Conservation (phyloP, 2,329 filamentous ascomycete species). For the Paraconiothyrium sp. region DNA sequence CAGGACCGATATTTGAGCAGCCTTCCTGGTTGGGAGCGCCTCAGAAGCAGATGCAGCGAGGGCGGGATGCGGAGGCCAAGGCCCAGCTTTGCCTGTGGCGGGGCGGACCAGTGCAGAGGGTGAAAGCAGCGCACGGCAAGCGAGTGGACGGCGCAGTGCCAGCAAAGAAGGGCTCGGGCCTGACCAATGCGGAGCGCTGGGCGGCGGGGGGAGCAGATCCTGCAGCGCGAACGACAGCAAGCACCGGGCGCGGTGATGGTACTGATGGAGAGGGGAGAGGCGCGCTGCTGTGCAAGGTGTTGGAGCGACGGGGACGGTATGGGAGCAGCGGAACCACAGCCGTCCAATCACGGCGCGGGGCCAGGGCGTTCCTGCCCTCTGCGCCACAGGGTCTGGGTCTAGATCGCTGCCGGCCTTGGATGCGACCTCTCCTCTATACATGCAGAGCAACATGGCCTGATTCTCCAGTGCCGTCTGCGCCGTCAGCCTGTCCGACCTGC, state of each 20-base stretch:
- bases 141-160: constrained; percentile 5
- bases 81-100: constrained; percentile 1
- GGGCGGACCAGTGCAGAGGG: constrained; percentile 18
- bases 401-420: background rate
- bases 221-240: constrained; percentile 2
- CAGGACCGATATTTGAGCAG: background rate
- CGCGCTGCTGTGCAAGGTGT: constrained; percentile 2
- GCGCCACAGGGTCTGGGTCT: constrained; percentile 18
- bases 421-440: background rate
- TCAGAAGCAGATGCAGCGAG: constrained; percentile 1
- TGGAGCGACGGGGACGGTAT: constrained; percentile 1
- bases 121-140: constrained; percentile 13
- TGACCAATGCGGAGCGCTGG: background rate
- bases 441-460: constrained; percentile 17
- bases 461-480: constrained; percentile 3
- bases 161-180: background rate
- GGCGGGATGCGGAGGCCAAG: constrained; percentile 18
- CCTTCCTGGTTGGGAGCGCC: background rate
- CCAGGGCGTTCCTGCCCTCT: constrained; percentile 1
- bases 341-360: constrained; percentile 14
- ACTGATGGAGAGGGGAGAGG: background rate
- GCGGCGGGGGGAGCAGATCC: background rate
- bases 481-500: constrained; percentile 13
- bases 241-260: background rate
- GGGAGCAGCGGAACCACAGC: constrained; percentile 3